Evolutionary conservation across 2,329 filamentous ascomycete species (phyloP).

Genomic region (Aspergillus carbonarius): DNA sequence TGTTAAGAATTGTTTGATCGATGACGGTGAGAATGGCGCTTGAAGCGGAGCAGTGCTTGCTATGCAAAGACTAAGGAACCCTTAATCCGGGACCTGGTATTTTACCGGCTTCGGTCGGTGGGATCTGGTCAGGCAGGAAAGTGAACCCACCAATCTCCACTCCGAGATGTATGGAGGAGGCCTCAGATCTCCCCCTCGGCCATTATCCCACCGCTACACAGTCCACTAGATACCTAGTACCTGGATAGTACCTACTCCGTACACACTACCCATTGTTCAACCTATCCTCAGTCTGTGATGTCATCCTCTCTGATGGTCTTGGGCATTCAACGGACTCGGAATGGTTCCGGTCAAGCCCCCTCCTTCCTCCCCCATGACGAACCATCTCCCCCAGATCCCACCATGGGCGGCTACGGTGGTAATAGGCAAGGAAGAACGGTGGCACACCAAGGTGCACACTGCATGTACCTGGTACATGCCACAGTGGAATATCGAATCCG

Average conservation of each 20-base stretch:
- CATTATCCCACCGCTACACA: neutral
- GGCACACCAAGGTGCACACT: neutral
- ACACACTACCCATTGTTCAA: neutral
- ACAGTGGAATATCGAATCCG: constrained; percentile 8
- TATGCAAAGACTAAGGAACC: neutral
- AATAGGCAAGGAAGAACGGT: neutral
- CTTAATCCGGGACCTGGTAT: neutral
- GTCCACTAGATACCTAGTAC: neutral
- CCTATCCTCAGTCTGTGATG: neutral
- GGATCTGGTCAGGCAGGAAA: neutral
- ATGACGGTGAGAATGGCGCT: neutral
- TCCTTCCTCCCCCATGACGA: neutral
- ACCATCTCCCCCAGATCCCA: neutral
- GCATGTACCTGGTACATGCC: constrained; percentile 2
- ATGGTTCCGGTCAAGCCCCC: neutral
- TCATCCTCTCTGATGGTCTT: neutral
- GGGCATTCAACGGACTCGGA: neutral
- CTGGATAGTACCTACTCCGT: too few relatives aligned
- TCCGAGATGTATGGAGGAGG: neutral
- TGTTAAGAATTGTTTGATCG: neutral
- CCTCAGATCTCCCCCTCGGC: neutral
- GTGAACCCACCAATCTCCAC: neutral
- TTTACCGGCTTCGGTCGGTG: neutral
- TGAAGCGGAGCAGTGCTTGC: neutral
- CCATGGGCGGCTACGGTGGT: neutral